Evolutionary conservation across 768 basidiomycete species (phyloP), one percentile per base, ranked within the genome.

Genomic region (Pleurotus ostreatus): DNA sequence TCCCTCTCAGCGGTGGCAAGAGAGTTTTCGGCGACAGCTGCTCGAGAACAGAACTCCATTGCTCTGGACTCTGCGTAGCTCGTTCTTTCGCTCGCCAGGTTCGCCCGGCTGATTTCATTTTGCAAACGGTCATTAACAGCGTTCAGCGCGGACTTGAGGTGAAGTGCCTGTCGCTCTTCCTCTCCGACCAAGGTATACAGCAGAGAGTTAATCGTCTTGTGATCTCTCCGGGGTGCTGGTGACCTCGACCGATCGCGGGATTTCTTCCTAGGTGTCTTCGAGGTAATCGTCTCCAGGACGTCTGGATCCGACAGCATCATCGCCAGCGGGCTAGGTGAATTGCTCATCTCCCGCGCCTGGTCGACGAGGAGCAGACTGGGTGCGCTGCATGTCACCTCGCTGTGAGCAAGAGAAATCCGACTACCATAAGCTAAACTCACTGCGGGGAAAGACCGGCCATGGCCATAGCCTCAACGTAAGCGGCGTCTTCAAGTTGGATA

Each of bases 91-190:
- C 75, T 75, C 0, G 79, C 79, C 38, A 78, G 73, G 45, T 80
- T 78, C n/a, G 78, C 81, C 46, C 81, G 71, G 23, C 76, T 75
- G 53, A 75, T 78, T 70, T 85, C 84, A 46, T 75, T 70, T 62
- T 85, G 80, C 39, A 88, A 71, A 47, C 77, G 74, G 52, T 83
- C 81, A 16, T 76, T 75, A 4, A 84, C 76, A 46, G 67, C 69
- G 52, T 77, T 74, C 20, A 86, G 74, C 22, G 82, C 63, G 25
- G 74, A 71, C 64, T 83, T 85, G 58, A 85, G 74, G 55, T 78
- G 75, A 55, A 74, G 73, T n/a, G 74, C 73, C 61, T 83, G 81
- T 54, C 77, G 75, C 65, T 85, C 83, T 65, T 85, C 83, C 57
- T 85, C 73, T 30, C 68, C 65, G 11, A 76, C 66, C 65, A 59